phyloP scores from a whole-genome alignment of 768 basidiomycete genomes.

The Hygrophoropsis aurantiaca region DNA sequence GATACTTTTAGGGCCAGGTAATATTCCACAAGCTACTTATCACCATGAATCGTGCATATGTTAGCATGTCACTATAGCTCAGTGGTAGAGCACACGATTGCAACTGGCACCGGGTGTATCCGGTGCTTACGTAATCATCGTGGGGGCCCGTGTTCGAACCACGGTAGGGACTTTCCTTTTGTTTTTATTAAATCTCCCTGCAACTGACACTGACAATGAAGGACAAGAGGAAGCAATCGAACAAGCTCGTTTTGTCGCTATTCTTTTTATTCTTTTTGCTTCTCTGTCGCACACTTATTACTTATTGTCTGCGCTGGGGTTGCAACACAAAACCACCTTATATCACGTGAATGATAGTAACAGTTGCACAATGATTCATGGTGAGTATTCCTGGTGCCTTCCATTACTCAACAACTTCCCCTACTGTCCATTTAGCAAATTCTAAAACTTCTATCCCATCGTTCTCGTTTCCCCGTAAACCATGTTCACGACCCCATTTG shows the following conservation, averaged over 20 bases:
- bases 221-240: too few species aligned
- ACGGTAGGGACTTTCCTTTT: constrained; percentile 45
- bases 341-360: too few species aligned
- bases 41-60: too few species aligned
- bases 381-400: background rate
- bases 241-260: too few species aligned
- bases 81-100: constrained; percentile 63
- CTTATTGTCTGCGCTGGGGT: too few species aligned
- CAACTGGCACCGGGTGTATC: constrained; percentile 55
- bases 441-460: constrained; percentile 41
- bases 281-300: too few species aligned
- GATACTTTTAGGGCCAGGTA: too few species aligned
- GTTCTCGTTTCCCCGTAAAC: constrained; percentile 36
- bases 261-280: too few species aligned
- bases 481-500: constrained; percentile 55
- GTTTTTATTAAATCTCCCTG: too few species aligned
- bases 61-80: constrained; percentile 31
- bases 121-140: constrained; percentile 51
- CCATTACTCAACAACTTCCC: constrained; percentile 33
- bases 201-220: too few species aligned
- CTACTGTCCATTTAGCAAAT: constrained; percentile 67
- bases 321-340: too few species aligned
- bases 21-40: too few species aligned
- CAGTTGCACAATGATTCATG: background rate
- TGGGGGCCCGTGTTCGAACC: constrained; percentile 61